Percentiles rank a stretch among this genome's conserved stretches.
phyloP scores from a whole-genome alignment of 768 basidiomycete genomes.

The Saitozyma sp. region DNA sequence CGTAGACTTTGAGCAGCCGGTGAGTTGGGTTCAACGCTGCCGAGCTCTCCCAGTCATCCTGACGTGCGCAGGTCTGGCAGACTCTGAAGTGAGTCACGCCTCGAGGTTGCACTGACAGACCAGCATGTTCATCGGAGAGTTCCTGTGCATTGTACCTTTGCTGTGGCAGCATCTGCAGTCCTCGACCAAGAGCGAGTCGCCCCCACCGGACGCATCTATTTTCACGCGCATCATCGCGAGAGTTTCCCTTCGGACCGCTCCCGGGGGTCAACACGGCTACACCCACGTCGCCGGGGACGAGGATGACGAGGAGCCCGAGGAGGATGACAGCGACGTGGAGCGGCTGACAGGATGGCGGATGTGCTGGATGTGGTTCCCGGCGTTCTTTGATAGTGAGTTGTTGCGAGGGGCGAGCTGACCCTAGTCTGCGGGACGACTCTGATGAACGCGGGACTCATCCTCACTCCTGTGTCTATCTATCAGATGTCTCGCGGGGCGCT shows the following conservation, averaged over 20 bases:
- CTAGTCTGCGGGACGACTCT: conserved; percentile 66
- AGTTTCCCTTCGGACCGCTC: background rate
- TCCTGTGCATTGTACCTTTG: conserved; percentile 59
- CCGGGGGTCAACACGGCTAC: too few species aligned
- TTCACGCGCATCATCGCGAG: conserved; percentile 24
- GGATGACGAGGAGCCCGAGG: conserved; percentile 11
- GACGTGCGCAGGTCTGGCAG: conserved; percentile 47
- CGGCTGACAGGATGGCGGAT: conserved; percentile 36
- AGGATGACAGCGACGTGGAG: conserved; percentile 4
- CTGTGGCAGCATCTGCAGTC: conserved; percentile 55
- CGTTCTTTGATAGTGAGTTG: conserved; percentile 48
- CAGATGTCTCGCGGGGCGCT: conserved; percentile 85
- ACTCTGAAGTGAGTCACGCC: conserved; percentile 47
- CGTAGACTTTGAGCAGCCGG: conserved; percentile 88
- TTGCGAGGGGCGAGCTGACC: background rate
- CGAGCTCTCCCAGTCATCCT: conserved; percentile 11
- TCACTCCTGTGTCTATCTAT: conserved; percentile 95
- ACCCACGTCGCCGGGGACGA: background rate
- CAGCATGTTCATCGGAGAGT: conserved; percentile 73
- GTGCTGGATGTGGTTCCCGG: conserved; percentile 48
- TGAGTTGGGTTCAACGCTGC: conserved; percentile 61
- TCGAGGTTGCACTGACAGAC: conserved; percentile 17
- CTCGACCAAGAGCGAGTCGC: conserved; percentile 40
- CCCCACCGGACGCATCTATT: conserved; percentile 22
- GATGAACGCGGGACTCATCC: conserved; percentile 94